Percentiles rank a stretch among this genome's conserved stretches.
These are phyloP conservation scores for Lipomyces mesembrius DNA, from an alignment of 805 yeast genomes.

Conservation along the genomic window DNA sequence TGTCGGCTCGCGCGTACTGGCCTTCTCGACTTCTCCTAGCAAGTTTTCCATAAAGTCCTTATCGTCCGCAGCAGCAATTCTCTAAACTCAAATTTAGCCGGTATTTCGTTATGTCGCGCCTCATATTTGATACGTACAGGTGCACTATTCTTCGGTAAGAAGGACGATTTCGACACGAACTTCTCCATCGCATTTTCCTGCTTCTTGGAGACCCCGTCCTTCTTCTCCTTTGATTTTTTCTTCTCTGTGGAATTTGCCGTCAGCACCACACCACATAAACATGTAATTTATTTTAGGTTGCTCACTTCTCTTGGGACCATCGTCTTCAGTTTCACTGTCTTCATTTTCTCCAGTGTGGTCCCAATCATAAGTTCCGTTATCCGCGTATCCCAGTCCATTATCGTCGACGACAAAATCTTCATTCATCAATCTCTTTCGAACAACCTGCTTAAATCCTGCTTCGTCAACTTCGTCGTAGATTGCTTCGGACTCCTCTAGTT, in stretches of 20 bases:
- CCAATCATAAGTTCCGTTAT: constrained; percentile 92
- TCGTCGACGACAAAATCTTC: constrained; percentile 96
- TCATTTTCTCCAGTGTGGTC: constrained; percentile 55
- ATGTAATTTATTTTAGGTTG: not conserved
- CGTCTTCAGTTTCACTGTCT: constrained; percentile 41
- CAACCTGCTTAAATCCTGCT: constrained; percentile 71
- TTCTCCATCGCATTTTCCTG: constrained; percentile 32
- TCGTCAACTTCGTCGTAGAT: constrained; percentile 91
- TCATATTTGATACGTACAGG: constrained; percentile 13
- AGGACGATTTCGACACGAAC: constrained; percentile 18
- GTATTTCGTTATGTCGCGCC: not conserved
- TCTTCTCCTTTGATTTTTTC: constrained; percentile 16
- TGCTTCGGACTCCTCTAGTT: constrained; percentile 54
- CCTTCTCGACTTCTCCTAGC: constrained; percentile 57
- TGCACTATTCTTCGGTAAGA: constrained; percentile 11
- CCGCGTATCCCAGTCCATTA: constrained; percentile 91
- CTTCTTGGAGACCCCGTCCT: constrained; percentile 4
- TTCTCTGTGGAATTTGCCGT: constrained; percentile 12
- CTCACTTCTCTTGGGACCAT: constrained; percentile 18
- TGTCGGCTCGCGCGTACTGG: constrained; percentile 13
- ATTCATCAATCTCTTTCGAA: constrained; percentile 76
- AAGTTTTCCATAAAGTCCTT: constrained; percentile 70
- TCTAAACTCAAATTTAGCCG: constrained; percentile 8
- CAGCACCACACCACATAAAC: not conserved
- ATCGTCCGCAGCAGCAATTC: constrained; percentile 43